A percentile compares a stretch with the other conserved stretches of the same genome.
phyloP scores from a whole-genome alignment of 176 grass and related monocot genomes.

The Ensete glaucum region DNA sequence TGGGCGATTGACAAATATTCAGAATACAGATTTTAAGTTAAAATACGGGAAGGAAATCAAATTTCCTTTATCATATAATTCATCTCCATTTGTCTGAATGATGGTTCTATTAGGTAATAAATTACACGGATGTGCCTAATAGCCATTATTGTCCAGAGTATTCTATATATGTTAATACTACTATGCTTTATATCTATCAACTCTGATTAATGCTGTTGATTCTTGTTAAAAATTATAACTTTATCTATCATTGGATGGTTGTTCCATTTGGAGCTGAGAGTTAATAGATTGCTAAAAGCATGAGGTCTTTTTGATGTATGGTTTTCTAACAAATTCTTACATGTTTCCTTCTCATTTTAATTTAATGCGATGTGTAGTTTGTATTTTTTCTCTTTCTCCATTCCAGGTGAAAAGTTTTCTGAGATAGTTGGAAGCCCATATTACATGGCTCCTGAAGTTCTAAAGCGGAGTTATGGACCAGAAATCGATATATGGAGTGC shows the following conservation, averaged over 20 bases:
- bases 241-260: background rate
- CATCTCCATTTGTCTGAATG: too few relatives aligned
- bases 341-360: background rate
- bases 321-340: background rate
- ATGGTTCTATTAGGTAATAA: background rate
- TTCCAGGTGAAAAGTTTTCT: conserved; percentile 86
- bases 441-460: conserved; percentile 95
- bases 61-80: background rate
- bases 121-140: background rate
- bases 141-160: background rate
- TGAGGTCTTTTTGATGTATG: background rate
- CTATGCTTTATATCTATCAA: background rate
- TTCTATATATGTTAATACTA: background rate
- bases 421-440: conserved; percentile 99
- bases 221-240: too few relatives aligned
- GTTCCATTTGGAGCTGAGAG: background rate
- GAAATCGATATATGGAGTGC: conserved; percentile 99
- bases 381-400: conserved; percentile 6
- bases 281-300: background rate
- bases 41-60: background rate
- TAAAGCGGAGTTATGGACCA: conserved; percentile 94
- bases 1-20: background rate
- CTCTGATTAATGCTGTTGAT: background rate
- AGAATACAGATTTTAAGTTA: background rate
- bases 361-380: background rate